Evolutionary conservation across 305 asterid species (phyloP).

Genomic region (Caryopteris hybrid): DNA sequence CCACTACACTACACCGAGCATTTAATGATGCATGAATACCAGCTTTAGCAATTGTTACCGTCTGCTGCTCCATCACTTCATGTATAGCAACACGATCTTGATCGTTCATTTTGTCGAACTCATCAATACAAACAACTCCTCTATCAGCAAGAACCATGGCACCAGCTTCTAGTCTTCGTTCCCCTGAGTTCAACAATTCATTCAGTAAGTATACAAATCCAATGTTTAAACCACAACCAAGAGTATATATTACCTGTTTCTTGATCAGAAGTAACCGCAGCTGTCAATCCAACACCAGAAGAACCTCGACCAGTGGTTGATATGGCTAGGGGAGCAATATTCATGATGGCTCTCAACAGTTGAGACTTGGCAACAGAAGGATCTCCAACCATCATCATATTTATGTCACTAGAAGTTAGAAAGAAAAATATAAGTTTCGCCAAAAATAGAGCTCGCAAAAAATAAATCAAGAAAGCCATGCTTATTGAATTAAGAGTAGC

Average conservation of each 20-base stretch:
- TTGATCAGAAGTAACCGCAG: constrained; percentile 98
- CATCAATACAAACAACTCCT: constrained; percentile 96
- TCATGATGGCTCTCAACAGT: constrained; percentile 90
- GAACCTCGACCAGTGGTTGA: constrained; percentile 99
- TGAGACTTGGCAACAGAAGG: constrained; percentile 99
- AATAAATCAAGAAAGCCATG: constrained; percentile 13
- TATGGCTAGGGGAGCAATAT: constrained; percentile 95
- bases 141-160: constrained; percentile 99
- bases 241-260: constrained; percentile 67
- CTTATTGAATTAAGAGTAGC: not conserved
- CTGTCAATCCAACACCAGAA: constrained; percentile 99
- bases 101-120: constrained; percentile 96
- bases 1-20: constrained; percentile 98
- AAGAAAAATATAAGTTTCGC: constrained; percentile 5
- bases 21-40: constrained; percentile 98
- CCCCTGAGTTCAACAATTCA: constrained; percentile 47
- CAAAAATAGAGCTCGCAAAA: not conserved
- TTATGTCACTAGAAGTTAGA: constrained; percentile 68
- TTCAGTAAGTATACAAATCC: constrained; percentile 10
- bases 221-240: constrained; percentile 3
- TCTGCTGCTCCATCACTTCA: constrained; percentile 99
- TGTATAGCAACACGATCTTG: constrained; percentile 99
- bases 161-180: constrained; percentile 94
- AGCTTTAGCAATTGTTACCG: constrained; percentile 98
- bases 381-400: constrained; percentile 99